Evolutionary conservation across 2,329 filamentous ascomycete genomes (phyloP), one percentile per base, ranked within the genome.

Genomic region (Microsporum audouinii): DNA sequence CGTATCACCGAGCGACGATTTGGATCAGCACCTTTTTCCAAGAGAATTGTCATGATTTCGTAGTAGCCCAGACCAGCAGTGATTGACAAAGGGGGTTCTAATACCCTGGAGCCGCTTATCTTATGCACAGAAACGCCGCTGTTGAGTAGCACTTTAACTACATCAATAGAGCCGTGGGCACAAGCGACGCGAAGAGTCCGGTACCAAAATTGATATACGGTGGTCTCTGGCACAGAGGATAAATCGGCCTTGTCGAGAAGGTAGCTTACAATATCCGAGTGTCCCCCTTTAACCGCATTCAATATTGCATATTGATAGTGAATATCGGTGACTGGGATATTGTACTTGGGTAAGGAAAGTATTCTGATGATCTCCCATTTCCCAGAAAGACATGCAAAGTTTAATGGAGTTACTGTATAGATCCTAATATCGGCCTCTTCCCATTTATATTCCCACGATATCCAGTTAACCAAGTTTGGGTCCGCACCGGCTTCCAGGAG

Each of bases 301-400:
- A 39, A 12, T 39, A 39, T 39, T 3, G 38, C 8, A 7, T 3
- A 12, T 3, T 39, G 8, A 39, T 39, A 39, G 8, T 39, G 38
- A 12, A 39, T 12, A 39, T 36, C 58, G 2, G 33, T 60, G 33
- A 7, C 33, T 31, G 45, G 33, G 33, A 55, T 36, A 43, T 23
- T 10, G 33, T 55, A 27, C 29, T 56, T 23, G 1, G 58, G 58
- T 31, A 55, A 41, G 34, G 45, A 34, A n/a, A 60, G 45, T 41
- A 60, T 12, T 41, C 34, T 55, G 58, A 60, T 34, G 17, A 56
- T 17, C 43, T 60, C 58, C 47, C 31, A 60, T 29, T 55, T 27
- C 23, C 58, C 47, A 23, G 58, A n/a, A 12, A 29, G 43, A 36
- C 58, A 60, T 17, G 58, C 58, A 7, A 55, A 53, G 23, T 60